phyloP scores from a whole-genome alignment of 148 eudicot species.

The Persicaria maculosa region DNA sequence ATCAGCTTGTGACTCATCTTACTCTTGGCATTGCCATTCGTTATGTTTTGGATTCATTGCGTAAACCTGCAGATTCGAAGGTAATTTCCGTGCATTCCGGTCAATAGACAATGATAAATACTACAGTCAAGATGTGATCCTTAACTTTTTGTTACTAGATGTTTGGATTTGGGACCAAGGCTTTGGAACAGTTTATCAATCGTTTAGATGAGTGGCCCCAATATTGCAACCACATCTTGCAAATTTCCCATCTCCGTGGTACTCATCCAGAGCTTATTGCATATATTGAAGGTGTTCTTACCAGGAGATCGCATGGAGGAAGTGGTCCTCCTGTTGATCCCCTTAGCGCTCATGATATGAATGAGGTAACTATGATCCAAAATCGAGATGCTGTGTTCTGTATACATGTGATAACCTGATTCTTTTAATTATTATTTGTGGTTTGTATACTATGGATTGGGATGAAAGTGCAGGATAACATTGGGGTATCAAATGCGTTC shows the following conservation, averaged over 20 bases:
- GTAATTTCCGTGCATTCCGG: slow-evolving; percentile 18
- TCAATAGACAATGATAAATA: not conserved
- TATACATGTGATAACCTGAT: not conserved
- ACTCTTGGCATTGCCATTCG: slow-evolving; percentile 91
- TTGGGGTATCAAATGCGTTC: not conserved
- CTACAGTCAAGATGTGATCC: not conserved
- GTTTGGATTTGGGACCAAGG: slow-evolving; percentile 86
- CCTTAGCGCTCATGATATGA: slow-evolving; percentile 31
- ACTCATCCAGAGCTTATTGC: slow-evolving; percentile 71
- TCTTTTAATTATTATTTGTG: not conserved
- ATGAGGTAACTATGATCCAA: slow-evolving; percentile 37
- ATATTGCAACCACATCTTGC: slow-evolving; percentile 86
- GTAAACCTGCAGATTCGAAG: slow-evolving; percentile 88
- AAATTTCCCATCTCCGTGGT: slow-evolving; percentile 87
- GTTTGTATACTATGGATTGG: too few species aligned
- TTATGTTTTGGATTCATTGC: slow-evolving; percentile 78
- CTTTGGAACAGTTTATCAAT: slow-evolving; percentile 77
- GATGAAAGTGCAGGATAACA: not conserved
- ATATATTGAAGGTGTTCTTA: slow-evolving; percentile 69
- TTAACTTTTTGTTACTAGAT: slow-evolving; percentile 39
- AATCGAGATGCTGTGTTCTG: not conserved
- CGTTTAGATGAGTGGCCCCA: slow-evolving; percentile 97
- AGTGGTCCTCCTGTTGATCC: slow-evolving; percentile 51
- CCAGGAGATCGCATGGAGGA: slow-evolving; percentile 56
- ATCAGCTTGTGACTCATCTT: slow-evolving; percentile 86